phyloP scores from a whole-genome alignment of 2,329 filamentous ascomycete genomes.

The Botryotinia calthae region DNA sequence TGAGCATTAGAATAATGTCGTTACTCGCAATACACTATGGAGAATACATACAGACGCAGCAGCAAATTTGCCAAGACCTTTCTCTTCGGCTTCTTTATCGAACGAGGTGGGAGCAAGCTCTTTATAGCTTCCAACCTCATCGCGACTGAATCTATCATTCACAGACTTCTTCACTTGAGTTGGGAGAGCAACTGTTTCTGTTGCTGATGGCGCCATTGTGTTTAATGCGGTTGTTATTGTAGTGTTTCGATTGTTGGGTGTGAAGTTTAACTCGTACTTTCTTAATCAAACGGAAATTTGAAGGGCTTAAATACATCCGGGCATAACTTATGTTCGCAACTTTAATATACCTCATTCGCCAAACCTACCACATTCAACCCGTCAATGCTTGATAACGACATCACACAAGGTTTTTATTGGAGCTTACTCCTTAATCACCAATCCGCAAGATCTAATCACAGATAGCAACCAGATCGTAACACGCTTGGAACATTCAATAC shows the following conservation, averaged over 20 bases:
- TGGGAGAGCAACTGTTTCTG: conserved; percentile 31
- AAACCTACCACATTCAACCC: conserved; percentile 6
- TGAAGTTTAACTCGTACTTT: background rate
- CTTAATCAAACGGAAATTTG: background rate
- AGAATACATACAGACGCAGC: conserved; percentile 33
- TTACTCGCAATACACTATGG: background rate
- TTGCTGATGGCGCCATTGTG: conserved; percentile 36
- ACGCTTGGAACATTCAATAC: background rate
- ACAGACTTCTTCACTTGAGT: conserved; percentile 19
- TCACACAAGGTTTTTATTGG: conserved; percentile 18
- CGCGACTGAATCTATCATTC: conserved; percentile 29
- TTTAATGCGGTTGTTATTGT: background rate
- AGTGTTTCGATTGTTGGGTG: background rate
- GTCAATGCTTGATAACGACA: conserved; percentile 16
- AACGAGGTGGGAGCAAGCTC: conserved; percentile 37
- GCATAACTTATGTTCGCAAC: background rate
- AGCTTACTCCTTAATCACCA: background rate
- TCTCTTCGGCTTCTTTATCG: conserved; percentile 34
- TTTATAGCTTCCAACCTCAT: conserved; percentile 33
- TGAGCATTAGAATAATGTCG: background rate
- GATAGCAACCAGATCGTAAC: background rate
- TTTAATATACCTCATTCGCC: background rate
- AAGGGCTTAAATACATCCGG: conserved; percentile 9
- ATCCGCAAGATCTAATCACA: conserved; percentile 2
- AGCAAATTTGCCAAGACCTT: conserved; percentile 32